Percentiles rank a stretch among this genome's conserved stretches.
These are phyloP conservation scores for Begonia masoniana DNA, from an alignment of 306 rosid species.

Conservation along the genomic window DNA sequence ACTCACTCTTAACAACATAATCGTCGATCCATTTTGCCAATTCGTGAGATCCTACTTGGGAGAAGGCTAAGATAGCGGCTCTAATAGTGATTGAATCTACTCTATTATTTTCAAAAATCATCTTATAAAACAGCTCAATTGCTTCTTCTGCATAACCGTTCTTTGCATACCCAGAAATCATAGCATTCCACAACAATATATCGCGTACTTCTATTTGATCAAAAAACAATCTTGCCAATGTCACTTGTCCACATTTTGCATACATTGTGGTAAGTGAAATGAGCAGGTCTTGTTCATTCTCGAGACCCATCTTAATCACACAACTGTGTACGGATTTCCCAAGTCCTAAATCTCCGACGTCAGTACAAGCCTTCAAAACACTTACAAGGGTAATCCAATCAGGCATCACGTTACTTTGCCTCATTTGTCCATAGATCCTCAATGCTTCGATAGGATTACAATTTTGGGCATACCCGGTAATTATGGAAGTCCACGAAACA, in stretches of 20 bases:
- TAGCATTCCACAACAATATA: conserved; percentile 12
- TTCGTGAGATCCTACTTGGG: conserved; percentile 8
- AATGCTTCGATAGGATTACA: conserved; percentile 12
- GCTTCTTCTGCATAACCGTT: conserved; percentile 14
- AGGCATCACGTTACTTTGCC: conserved; percentile 6
- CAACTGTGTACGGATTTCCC: conserved; percentile 7
- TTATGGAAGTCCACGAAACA: conserved; percentile 14
- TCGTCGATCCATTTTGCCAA: conserved; percentile 12
- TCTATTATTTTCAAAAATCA: conserved; percentile 5
- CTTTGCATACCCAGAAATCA: conserved; percentile 14
- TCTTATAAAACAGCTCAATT: conserved; percentile 6
- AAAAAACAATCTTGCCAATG: conserved; percentile 11
- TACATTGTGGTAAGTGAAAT: conserved; percentile 11
- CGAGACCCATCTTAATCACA: conserved; percentile 9
- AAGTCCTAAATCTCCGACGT: conserved; percentile 8
- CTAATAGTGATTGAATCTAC: conserved; percentile 9
- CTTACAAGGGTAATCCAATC: conserved; percentile 14
- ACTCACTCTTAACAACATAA: conserved; percentile 4
- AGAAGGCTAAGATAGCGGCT: conserved; percentile 7
- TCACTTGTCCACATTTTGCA: conserved; percentile 11
- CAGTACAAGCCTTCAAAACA: conserved; percentile 7
- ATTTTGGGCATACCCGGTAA: conserved; percentile 11
- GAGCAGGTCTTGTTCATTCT: conserved; percentile 6
- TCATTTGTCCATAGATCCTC: conserved; percentile 9
- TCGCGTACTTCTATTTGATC: conserved; percentile 9